Conservation (phyloP, 2,329 filamentous ascomycete genomes). For the Rhynchosporium secalis region DNA sequence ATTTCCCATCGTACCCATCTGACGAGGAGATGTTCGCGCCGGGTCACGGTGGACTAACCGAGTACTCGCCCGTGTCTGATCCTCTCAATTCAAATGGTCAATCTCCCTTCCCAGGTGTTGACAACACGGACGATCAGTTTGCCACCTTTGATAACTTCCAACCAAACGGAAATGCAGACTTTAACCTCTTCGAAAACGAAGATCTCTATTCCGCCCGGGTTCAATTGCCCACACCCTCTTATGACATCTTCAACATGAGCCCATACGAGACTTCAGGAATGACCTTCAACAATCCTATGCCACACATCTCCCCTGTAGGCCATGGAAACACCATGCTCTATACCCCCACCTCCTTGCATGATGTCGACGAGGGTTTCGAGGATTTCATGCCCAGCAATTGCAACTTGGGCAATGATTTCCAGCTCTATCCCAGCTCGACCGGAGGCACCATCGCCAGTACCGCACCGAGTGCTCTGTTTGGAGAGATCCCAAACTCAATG, state of each 20-base stretch:
- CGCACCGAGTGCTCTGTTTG: slow-evolving; percentile 34
- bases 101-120: slow-evolving; percentile 44
- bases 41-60: slow-evolving; percentile 29
- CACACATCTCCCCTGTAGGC: slow-evolving; percentile 68
- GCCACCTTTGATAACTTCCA: slow-evolving; percentile 61
- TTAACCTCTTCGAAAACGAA: slow-evolving; percentile 57
- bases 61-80: slow-evolving; percentile 38
- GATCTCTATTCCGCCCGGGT: slow-evolving; percentile 61
- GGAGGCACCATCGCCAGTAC: slow-evolving; percentile 30
- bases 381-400: slow-evolving; percentile 33
- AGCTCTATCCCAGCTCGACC: slow-evolving; percentile 36
- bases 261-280: slow-evolving; percentile 37
- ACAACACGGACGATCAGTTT: slow-evolving; percentile 45
- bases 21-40: slow-evolving; percentile 34
- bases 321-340: slow-evolving; percentile 69
- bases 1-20: slow-evolving; percentile 33
- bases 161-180: slow-evolving; percentile 46
- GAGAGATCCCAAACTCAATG: slow-evolving; percentile 32
- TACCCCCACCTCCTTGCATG: slow-evolving; percentile 61
- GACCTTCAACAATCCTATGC: slow-evolving; percentile 37
- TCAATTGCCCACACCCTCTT: slow-evolving; percentile 52
- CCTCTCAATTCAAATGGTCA: slow-evolving; percentile 31
- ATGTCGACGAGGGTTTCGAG: slow-evolving; percentile 57
- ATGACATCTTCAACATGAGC: slow-evolving; percentile 43
- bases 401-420: slow-evolving; percentile 34